Base-by-base conservation (phyloP, 164 flowering plant species). In the Litsea cubeba region DNA sequence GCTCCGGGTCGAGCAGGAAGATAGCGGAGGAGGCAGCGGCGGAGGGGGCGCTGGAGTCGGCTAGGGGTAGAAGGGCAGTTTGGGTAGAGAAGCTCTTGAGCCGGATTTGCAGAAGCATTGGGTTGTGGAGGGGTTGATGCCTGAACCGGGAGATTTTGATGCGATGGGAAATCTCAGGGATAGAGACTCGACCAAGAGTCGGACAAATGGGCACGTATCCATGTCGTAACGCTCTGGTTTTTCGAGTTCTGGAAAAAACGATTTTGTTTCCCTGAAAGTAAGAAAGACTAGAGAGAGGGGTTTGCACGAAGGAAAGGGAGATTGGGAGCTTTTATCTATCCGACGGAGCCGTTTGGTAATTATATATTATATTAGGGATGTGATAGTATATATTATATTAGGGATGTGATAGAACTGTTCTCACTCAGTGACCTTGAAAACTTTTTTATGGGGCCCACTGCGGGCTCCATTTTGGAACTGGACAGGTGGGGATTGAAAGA, bases 131-230 rank as follows among this genome's bases (percentile, higher is more conserved):
- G 90, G 88, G 79, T 92, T 88, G 50, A 91, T 77, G 1, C 84
- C 87, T 0, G 87, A 54, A 1, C 87, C 87, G 71, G 89, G 81
- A 1, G 86, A 81, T 71, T 77, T 83, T 46, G 87, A 68, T 14
- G 89, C 81, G 17, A 73, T 57, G 10, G 96, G 95, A 10, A 92
- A 94, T 46, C 86, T 87, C 4, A 94, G 84, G 23, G 97, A 86
- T 15, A 94, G 83, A 0, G 96, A 91, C 68, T 94, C 96, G 7
- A 94, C 82, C 6, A 77, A 86, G 14, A 94, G 30, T 8, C 95
- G 85, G 10, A 91, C 94, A 70, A 92, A 94, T 7, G 95, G 96
- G 72, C 92, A 92, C 3, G 98, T 93, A 90, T 94, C 98, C 98
- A 94, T 94, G 12, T 46, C n/a, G 30, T 30, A 30, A 51, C 18